phyloP scores from a whole-genome alignment of 352 stramenopile species.

The Phytophthora lateralis region DNA sequence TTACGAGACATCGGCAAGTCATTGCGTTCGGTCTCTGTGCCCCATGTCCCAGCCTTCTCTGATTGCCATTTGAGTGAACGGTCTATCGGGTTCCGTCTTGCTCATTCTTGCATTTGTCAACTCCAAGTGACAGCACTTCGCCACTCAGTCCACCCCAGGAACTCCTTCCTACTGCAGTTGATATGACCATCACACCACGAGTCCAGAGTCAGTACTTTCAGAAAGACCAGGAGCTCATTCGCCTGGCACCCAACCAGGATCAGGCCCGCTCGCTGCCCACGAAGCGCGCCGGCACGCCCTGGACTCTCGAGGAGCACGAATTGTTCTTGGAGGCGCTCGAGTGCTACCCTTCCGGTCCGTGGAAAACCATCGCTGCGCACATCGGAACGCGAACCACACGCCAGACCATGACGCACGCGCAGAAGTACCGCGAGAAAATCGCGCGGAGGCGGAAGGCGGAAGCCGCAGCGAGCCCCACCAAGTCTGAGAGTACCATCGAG shows the following conservation, averaged over 20 bases:
- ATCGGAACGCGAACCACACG: constrained; percentile 63
- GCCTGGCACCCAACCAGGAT: constrained; percentile 38
- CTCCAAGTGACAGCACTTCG: constrained; percentile 25
- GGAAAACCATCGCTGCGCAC: constrained; percentile 50
- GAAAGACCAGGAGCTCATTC: constrained; percentile 44
- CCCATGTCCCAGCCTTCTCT: constrained; percentile 27
- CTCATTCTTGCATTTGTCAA: constrained; percentile 40
- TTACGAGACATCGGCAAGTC: constrained; percentile 19
- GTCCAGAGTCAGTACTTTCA: constrained; percentile 49
- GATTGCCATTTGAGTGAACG: constrained; percentile 27
- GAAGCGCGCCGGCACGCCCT: constrained; percentile 36
- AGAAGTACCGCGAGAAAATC: constrained; percentile 61
- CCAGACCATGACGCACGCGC: constrained; percentile 57
- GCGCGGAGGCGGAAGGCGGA: constrained; percentile 43
- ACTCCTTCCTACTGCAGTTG: constrained; percentile 9
- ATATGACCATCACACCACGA: constrained; percentile 42
- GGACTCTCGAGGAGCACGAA: constrained; percentile 44
- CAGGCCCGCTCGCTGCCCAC: constrained; percentile 37
- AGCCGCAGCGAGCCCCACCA: constrained; percentile 28
- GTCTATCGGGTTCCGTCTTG: constrained; percentile 12
- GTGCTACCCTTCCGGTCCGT: constrained; percentile 42
- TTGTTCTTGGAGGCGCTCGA: constrained; percentile 44
- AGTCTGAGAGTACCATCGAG: constrained; percentile 17
- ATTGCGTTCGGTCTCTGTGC: constrained; percentile 21
- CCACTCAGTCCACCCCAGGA: constrained; percentile 5